Evolutionary conservation across 108 stramenopile genomes (phyloP), one percentile per base, ranked within the genome.

Genomic region (Cyclostephanos tholiformis): DNA sequence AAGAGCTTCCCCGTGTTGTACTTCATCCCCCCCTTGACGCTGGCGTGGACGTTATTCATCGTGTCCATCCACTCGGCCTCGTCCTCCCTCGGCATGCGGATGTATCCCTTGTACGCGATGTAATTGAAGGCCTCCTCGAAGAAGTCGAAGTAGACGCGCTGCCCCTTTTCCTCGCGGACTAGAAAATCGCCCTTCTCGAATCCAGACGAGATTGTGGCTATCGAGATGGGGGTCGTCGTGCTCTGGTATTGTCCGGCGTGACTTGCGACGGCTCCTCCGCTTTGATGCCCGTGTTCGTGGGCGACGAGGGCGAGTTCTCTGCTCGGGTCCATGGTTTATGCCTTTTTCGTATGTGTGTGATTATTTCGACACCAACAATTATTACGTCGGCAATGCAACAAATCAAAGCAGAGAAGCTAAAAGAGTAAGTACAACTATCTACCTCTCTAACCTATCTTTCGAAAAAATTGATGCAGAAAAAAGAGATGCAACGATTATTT

Each of bases 1-100:
- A 93, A 67, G 20, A 93, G 81, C 29, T 89, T 91, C 53, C 92
- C 92, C 36, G 92, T 93, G 67, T 93, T 93, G 85, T 93, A 93
- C 74, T 91, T 91, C 88, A 91, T 93, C n/a, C 92, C 92, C 58
- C 89, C 89, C 83, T 90, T 90, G 36, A 93, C 90, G 64, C 86
- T 85, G 55, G 90, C 88, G 56, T 91, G 93, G 51, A 89, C 90
- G 23, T 89, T 86, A 64, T 89, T 91, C 89, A 94, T 89, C 38
- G 90, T 80, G 51, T 91, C 93, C 61, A 93, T 88, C 92, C 92
- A 93, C 43, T 93, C 88, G 71, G 89, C 87, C 59, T 90, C 89
- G 41, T 93, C 90, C 22, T 89, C 89, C 55, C 86, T 82, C 19
- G 65, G 66, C 92, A 93, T 93, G 29, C 92, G 87, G 58, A 90